Conservation (phyloP, 129 eudicot genomes). For the Escallonia rubra region DNA sequence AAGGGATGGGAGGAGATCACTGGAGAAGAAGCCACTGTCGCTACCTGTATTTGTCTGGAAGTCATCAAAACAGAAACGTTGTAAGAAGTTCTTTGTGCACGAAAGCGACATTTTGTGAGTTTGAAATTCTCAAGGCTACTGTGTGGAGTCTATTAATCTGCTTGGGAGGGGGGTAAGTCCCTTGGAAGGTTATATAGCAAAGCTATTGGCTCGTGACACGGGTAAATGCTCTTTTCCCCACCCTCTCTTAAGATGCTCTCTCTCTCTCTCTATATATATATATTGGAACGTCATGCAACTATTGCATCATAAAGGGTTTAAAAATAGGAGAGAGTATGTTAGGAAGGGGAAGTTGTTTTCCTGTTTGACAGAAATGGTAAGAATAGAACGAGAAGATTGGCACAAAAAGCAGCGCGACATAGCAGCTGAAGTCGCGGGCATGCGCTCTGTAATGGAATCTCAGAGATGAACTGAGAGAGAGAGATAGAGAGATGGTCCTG, state of each 20-base stretch:
- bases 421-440: slow-evolving; percentile 45
- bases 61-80: slow-evolving; percentile 55
- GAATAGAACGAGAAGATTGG: background rate
- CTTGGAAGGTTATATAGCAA: slow-evolving; percentile 30
- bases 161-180: slow-evolving; percentile 8
- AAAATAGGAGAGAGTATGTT: background rate
- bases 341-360: background rate
- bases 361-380: background rate
- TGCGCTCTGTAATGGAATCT: slow-evolving; percentile 26
- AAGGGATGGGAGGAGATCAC: slow-evolving; percentile 82
- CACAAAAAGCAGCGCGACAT: background rate
- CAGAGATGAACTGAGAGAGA: background rate
- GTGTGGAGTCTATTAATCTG: slow-evolving; percentile 1
- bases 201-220: slow-evolving; percentile 22
- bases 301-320: slow-evolving; percentile 8
- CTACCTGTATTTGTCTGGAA: slow-evolving; percentile 29
- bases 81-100: slow-evolving; percentile 33
- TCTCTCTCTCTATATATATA: slow-evolving; percentile 13
- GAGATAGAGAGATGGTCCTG: slow-evolving; percentile 22
- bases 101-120: slow-evolving; percentile 35
- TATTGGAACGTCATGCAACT: slow-evolving; percentile 20
- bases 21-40: slow-evolving; percentile 66
- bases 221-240: slow-evolving; percentile 23
- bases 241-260: slow-evolving; percentile 18
- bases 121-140: background rate